Base-by-base conservation (phyloP, 495 filamentous ascomycete genomes). In the Aspergillus sparsus region DNA sequence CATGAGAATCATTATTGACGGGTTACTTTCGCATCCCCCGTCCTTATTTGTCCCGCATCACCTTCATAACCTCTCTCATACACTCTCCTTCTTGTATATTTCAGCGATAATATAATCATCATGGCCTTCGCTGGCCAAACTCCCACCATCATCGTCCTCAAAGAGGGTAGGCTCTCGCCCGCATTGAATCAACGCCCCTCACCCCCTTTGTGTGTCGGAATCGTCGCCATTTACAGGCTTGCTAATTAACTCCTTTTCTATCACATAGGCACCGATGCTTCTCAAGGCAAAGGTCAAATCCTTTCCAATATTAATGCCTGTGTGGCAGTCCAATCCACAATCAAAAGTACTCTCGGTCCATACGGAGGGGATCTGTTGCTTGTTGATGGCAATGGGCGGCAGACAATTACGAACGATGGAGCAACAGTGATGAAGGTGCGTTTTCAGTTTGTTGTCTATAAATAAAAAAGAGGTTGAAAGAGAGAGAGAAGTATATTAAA, bases 41-140 rank as follows among this genome's bases (percentile, higher is more conserved):
- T 56, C 50, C 44, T 62, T 55, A 50, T 60, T 63, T 60, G 52
- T 62, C 21, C 42, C 21, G 9, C 39, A n/a, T 53, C 13, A 53
- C 49, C 37, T 47, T n/a, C 50, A 37, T 16, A 12, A 18, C 41
- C 41, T 41, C 54, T 58, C 57, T 61, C 49, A 57, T 64, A 57
- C 56, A 62, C 18, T 15, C 42, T 52, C 33, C 34, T 46, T 7
- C 54, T 37, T 52, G n/a, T 53, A 27, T 58, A 11, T 45, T 46
- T 54, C 41, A 44, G 55, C 27, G 53, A 46, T 57, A 54, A 46
- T 27, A 46, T 50, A 53, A 57, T 65, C 65, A 73, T 42, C 55
- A 97, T 97, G 93, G 93, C 92, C 72, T 98, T 98, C 81, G 91
- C 91, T 75, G 94, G 93, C 76, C 94, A 98, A 79, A 92, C 94